Percentiles rank a stretch among this genome's conserved stretches.
These are phyloP conservation scores for Globisporangium barbulae DNA, from an alignment of 352 stramenopile species.

Conservation along the genomic window DNA sequence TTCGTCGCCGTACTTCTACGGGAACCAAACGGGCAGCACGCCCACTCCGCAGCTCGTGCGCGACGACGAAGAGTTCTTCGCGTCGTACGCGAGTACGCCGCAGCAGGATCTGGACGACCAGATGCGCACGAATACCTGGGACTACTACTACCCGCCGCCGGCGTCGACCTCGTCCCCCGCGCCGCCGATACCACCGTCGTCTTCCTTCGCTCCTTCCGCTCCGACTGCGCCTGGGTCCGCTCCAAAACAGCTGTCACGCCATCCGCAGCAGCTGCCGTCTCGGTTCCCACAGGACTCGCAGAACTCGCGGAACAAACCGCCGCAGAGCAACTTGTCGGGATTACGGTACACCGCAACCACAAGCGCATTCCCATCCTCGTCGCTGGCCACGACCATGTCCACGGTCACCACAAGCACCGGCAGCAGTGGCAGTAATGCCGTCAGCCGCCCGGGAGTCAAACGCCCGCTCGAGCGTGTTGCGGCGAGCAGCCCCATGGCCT, in stretches of 20 bases:
- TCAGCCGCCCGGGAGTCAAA: constrained; percentile 40
- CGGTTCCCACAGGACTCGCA: constrained; percentile 18
- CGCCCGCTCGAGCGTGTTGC: constrained; percentile 29
- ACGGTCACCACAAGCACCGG: constrained; percentile 5
- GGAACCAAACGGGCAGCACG: constrained; percentile 13
- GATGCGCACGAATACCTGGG: constrained; percentile 25
- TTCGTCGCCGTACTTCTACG: constrained; percentile 21
- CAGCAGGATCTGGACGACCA: constrained; percentile 33
- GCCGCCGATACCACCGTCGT: not conserved
- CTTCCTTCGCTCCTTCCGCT: not conserved
- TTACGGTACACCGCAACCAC: constrained; percentile 9
- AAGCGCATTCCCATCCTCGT: constrained; percentile 17
- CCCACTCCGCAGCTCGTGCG: constrained; percentile 17
- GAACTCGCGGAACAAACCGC: not conserved
- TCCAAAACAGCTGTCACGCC: constrained; percentile 10
- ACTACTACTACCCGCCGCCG: constrained; percentile 41
- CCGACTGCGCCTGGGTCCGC: constrained; percentile 1
- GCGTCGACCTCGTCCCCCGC: constrained; percentile 2
- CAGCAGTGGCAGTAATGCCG: constrained; percentile 3
- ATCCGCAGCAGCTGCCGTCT: constrained; percentile 17
- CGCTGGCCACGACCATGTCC: constrained; percentile 12
- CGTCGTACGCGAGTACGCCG: constrained; percentile 30
- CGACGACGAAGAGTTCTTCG: constrained; percentile 56
- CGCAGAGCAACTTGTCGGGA: constrained; percentile 6
- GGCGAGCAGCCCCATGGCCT: constrained; percentile 27